A percentile compares a stretch with the other conserved stretches of the same genome.
Evolutionary conservation across 345 rosid species (phyloP).

Genomic region (Linum tenue): DNA sequence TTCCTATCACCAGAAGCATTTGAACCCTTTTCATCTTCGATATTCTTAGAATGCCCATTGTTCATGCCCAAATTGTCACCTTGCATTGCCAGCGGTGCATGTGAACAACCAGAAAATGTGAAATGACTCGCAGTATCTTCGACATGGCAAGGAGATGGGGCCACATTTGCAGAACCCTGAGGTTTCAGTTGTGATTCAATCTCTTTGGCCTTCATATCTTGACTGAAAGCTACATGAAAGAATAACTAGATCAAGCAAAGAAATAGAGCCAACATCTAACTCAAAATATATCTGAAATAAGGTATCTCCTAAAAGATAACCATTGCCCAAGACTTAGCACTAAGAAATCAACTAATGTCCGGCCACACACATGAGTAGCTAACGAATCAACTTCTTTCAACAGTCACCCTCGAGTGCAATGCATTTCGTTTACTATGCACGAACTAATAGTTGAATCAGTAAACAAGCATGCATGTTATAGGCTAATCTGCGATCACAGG

Average conservation of each 20-base stretch:
- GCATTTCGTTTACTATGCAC: no score
- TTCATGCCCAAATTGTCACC: constrained; percentile 15
- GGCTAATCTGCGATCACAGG: not conserved
- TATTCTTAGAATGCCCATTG: constrained; percentile 15
- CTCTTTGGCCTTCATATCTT: constrained; percentile 21
- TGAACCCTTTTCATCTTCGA: constrained; percentile 17
- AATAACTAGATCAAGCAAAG: constrained; percentile 26
- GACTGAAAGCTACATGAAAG: constrained; percentile 39
- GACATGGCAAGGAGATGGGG: constrained; percentile 12
- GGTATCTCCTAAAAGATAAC: constrained; percentile 6
- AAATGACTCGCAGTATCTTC: constrained; percentile 11
- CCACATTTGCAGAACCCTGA: constrained; percentile 14
- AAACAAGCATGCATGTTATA: not conserved
- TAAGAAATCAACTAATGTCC: constrained; percentile 6
- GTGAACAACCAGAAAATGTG: constrained; percentile 16
- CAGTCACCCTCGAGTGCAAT: no score
- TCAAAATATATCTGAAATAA: not conserved
- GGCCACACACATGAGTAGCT: constrained; percentile 6
- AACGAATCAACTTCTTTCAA: no score
- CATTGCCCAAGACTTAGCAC: not conserved
- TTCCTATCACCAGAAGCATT: constrained; percentile 8
- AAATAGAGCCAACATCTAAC: constrained; percentile 16
- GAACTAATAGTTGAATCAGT: not conserved
- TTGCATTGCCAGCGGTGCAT: constrained; percentile 17
- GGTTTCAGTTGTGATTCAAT: constrained; percentile 18